Evolutionary conservation across 2,329 filamentous ascomycete genomes (phyloP), one percentile per base, ranked within the genome.

Genomic region (Exophiala lecanii-corni): DNA sequence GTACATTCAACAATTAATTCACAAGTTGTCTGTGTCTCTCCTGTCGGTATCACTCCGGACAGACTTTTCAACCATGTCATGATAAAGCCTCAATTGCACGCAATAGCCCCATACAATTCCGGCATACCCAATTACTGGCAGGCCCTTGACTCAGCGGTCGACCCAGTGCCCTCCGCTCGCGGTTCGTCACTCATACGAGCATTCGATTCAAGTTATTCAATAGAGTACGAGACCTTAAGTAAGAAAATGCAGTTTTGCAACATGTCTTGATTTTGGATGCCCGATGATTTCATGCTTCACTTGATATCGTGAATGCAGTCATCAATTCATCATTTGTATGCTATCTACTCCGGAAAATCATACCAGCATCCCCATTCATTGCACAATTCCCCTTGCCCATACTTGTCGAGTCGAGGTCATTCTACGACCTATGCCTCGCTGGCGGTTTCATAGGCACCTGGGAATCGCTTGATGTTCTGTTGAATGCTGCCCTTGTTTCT

Each of bases 401-500:
- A 26, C 6, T 26, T 26, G 6, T 12, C 6, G 23, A 26, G 12
- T 26, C 23, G 12, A 26, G 23, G 23, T 26, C 23, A 12, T 26
- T 15, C 10, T 18, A 21, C 44, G 36, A 52, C 65, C 58, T 70
- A 70, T 64, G 67, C 68, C 60, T 69, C 60, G 54, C 64, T 63
- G 43, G 59, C 45, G 51, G 64, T 66, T 59, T 70, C 66, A 59
- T 67, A 98, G 67, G 92, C 92, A 55, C 86, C 84, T 62, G 92
- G 92, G 87, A 96, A 98, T 63, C 87, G 81, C 73, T 81, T 82
- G 68, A 98, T 82, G 84, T 98, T 98, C 61, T 85, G 61, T 68
- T 76, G 79, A 59, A 98, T 76, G 63, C 74, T 77, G 64, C 92
- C 92, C 75, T 94, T 84, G 81, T 94, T 94, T 76, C 80, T 79